Conservation (phyloP, 805 yeast genomes). For the Starmerella apicola region DNA sequence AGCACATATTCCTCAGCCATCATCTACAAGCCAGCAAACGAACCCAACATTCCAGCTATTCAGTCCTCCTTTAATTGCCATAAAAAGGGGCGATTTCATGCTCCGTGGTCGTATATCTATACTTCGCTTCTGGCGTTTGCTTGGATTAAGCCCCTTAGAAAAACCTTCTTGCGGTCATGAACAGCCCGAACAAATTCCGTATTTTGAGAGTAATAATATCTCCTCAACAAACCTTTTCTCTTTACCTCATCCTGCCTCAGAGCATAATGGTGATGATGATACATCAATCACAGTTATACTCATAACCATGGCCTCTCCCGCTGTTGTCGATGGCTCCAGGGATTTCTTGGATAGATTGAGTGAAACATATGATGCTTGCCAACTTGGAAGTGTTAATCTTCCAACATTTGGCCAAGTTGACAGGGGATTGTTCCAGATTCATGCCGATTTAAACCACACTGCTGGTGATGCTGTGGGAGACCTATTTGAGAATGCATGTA, state of each 20-base stretch:
- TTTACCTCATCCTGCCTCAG: neutral
- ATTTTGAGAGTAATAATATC: too few relatives aligned
- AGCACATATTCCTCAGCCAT: too few relatives aligned
- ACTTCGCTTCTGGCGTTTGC: slow-evolving; percentile 30
- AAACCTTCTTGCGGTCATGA: too few relatives aligned
- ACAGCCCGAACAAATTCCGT: too few relatives aligned
- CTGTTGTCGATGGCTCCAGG: slow-evolving; percentile 8
- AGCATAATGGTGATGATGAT: neutral
- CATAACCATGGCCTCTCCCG: slow-evolving; percentile 18
- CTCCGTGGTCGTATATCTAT: slow-evolving; percentile 29
- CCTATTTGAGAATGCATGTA: slow-evolving; percentile 18
- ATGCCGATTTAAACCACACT: slow-evolving; percentile 17
- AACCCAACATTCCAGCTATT: slow-evolving; percentile 18
- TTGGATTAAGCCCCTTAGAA: slow-evolving; percentile 27
- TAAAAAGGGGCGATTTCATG: slow-evolving; percentile 21
- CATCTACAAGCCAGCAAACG: neutral
- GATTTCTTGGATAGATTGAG: slow-evolving; percentile 22
- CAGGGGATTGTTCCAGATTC: slow-evolving; percentile 15
- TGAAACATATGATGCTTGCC: slow-evolving; percentile 27
- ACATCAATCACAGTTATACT: slow-evolving; percentile 21
- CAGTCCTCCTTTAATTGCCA: slow-evolving; percentile 26
- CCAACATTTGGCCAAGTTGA: slow-evolving; percentile 19
- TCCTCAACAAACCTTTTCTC: too few relatives aligned
- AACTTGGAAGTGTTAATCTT: slow-evolving; percentile 25
- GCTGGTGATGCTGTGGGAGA: slow-evolving; percentile 21